These are phyloP conservation scores for Chaetomium strumarium DNA, from an alignment of 2,329 filamentous ascomycete species.

Conservation along the genomic window DNA sequence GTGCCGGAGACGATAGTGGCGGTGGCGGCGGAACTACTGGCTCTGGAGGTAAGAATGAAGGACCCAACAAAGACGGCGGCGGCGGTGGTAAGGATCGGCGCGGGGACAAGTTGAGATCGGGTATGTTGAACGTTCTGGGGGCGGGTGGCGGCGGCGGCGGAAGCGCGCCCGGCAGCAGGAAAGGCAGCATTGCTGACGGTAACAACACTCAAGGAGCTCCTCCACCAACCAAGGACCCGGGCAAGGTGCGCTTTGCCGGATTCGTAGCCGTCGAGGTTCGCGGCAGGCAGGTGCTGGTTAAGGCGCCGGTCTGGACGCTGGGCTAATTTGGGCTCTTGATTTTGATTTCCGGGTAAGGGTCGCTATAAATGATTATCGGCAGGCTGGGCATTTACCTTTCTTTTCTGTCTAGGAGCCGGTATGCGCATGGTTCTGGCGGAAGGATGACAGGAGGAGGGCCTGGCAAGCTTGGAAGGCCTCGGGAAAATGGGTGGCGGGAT, in stretches of 20 bases:
- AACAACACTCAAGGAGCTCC: constrained; percentile 30
- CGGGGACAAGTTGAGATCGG: constrained; percentile 42
- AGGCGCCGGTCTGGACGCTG: constrained; percentile 67
- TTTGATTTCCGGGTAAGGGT: constrained; percentile 1
- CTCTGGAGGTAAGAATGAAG: constrained; percentile 35
- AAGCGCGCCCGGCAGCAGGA: constrained; percentile 10
- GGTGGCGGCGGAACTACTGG: constrained; percentile 28
- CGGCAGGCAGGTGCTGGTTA: constrained; percentile 67
- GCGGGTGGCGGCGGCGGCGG: background rate
- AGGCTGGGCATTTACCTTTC: constrained; percentile 1
- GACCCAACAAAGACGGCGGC: constrained; percentile 34
- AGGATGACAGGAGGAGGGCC: background rate
- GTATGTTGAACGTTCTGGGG: constrained; percentile 34
- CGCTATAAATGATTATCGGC: background rate
- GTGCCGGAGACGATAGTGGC: constrained; percentile 33
- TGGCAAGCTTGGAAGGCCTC: background rate
- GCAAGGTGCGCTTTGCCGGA: constrained; percentile 65
- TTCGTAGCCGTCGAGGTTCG: constrained; percentile 71
- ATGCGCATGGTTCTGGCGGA: background rate
- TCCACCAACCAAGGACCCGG: constrained; percentile 36
- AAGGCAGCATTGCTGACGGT: constrained; percentile 36
- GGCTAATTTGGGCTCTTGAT: background rate
- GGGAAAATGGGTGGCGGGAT: background rate
- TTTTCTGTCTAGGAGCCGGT: background rate
- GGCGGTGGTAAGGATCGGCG: constrained; percentile 33